These are phyloP conservation scores for Iberis amara DNA, from an alignment of 441 rosid genomes.

Conservation along the genomic window DNA sequence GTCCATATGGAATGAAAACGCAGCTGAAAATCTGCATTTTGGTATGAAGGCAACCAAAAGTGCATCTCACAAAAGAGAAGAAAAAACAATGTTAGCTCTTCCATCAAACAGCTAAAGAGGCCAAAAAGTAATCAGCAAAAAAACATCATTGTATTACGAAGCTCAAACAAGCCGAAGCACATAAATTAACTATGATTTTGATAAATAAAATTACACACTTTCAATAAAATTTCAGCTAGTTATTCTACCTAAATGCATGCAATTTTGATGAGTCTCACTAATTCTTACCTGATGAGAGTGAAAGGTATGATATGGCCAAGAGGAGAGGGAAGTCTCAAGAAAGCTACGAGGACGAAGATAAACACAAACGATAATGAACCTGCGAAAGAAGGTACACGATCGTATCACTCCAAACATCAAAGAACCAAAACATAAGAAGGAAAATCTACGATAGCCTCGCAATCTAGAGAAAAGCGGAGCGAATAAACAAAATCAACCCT, in stretches of 20 bases:
- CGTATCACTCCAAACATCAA: background rate
- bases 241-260: slow-evolving; percentile 3
- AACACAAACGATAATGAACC: slow-evolving; percentile 13
- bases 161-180: background rate
- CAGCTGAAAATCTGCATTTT: slow-evolving; percentile 81
- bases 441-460: background rate
- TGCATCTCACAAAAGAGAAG: slow-evolving; percentile 93
- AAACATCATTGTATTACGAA: background rate
- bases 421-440: background rate
- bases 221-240: background rate
- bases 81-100: slow-evolving; percentile 81
- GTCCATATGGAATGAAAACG: slow-evolving; percentile 65
- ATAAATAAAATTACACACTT: background rate
- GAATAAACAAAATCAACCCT: background rate
- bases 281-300: slow-evolving; percentile 33
- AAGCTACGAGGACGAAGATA: background rate
- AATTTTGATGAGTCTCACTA: background rate
- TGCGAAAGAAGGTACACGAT: slow-evolving; percentile 8
- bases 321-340: background rate
- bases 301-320: background rate
- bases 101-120: slow-evolving; percentile 30
- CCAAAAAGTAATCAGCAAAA: background rate
- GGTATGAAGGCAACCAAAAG: slow-evolving; percentile 72
- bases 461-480: slow-evolving; percentile 5
- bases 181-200: background rate